These are phyloP conservation scores for Thinopyrum elongatum DNA, from an alignment of 176 grass and related monocot genomes.

Conservation along the genomic window DNA sequence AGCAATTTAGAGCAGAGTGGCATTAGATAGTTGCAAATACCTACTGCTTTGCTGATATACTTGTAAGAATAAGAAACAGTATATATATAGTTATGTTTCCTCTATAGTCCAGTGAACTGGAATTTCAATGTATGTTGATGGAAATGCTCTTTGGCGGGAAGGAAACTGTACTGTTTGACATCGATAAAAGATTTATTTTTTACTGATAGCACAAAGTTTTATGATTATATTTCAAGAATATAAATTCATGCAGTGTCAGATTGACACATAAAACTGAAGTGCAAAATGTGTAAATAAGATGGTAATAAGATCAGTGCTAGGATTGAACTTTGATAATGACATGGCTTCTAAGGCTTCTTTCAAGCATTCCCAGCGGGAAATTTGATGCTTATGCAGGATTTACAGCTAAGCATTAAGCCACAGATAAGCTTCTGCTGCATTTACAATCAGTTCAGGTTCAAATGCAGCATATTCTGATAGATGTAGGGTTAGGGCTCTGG, in stretches of 20 bases:
- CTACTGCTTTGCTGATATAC: background rate
- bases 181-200: background rate
- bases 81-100: background rate
- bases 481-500: background rate
- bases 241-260: background rate
- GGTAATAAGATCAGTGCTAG: background rate
- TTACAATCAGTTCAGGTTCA: background rate
- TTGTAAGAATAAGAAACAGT: background rate
- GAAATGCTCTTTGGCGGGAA: background rate
- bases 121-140: background rate
- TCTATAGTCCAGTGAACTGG: conserved; percentile 2
- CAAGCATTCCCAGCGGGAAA: background rate
- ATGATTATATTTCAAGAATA: conserved; percentile 9
- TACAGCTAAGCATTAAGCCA: background rate
- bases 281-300: background rate
- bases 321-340: background rate
- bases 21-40: background rate
- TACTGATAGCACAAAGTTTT: background rate
- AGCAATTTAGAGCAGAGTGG: background rate
- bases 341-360: background rate
- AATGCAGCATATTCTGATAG: background rate
- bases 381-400: conserved; percentile 18
- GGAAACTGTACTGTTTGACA: background rate
- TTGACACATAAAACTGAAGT: background rate
- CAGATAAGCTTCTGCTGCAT: background rate